Percentiles rank a stretch among this genome's conserved stretches.
Conservation (phyloP, 192 early-diverging fungal species). For the Mortierella antarctica region DNA sequence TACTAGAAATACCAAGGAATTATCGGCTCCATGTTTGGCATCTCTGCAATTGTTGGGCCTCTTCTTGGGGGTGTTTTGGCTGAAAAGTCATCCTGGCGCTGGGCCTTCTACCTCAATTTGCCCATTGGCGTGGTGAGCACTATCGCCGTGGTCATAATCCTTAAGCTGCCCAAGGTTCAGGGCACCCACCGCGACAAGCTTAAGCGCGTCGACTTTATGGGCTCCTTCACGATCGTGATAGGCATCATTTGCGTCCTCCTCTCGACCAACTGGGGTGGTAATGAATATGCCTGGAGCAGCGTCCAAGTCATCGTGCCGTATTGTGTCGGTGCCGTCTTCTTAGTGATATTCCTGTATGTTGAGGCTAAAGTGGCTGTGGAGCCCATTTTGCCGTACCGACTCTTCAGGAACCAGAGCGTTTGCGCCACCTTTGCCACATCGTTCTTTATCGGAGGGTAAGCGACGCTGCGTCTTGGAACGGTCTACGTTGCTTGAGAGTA, state of each 20-base stretch:
- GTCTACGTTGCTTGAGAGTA: slow-evolving; percentile 59
- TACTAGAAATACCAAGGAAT: slow-evolving; percentile 61
- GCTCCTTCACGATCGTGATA: slow-evolving; percentile 39
- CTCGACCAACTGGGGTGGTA: slow-evolving; percentile 58
- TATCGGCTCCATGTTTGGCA: slow-evolving; percentile 64
- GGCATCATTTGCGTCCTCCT: slow-evolving; percentile 44
- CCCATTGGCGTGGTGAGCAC: slow-evolving; percentile 30
- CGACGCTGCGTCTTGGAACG: background rate
- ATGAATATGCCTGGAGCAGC: slow-evolving; percentile 73
- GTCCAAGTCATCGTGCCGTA: slow-evolving; percentile 65
- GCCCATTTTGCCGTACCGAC: slow-evolving; percentile 77
- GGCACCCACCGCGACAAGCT: slow-evolving; percentile 33
- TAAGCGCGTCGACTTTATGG: slow-evolving; percentile 44
- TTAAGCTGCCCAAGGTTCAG: slow-evolving; percentile 23
- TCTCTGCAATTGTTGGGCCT: slow-evolving; percentile 60
- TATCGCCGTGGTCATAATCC: slow-evolving; percentile 11
- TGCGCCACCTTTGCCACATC: slow-evolving; percentile 66
- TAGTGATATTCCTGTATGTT: slow-evolving; percentile 64
- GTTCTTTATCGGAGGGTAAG: slow-evolving; percentile 69
- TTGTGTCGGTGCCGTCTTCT: slow-evolving; percentile 60
- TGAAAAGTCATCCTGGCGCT: slow-evolving; percentile 54
- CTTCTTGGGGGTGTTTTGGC: slow-evolving; percentile 54
- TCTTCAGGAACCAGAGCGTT: slow-evolving; percentile 71
- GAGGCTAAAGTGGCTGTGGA: slow-evolving; percentile 73
- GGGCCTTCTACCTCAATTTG: slow-evolving; percentile 56